Conservation (phyloP, 140 eudicot species). For the Cichorium intybus region DNA sequence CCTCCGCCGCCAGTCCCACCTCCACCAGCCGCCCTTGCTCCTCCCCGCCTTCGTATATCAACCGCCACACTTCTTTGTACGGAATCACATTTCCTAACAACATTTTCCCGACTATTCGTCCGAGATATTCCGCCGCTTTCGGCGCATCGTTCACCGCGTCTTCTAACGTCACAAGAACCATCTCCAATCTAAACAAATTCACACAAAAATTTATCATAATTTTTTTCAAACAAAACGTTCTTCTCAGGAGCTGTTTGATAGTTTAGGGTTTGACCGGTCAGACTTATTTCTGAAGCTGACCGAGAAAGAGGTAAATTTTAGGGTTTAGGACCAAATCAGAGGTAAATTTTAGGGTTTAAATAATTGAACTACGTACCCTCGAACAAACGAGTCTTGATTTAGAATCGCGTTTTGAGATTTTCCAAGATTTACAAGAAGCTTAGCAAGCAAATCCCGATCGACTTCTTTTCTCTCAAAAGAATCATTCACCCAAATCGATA, state of each 20-base stretch:
- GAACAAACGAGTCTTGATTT: constrained; percentile 44
- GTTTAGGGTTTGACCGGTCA: too few species aligned
- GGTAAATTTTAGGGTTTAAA: too few species aligned
- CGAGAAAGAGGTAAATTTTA: too few species aligned
- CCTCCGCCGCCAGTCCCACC: constrained; percentile 62
- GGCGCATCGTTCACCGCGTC: constrained; percentile 80
- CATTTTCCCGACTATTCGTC: constrained; percentile 44
- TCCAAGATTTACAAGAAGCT: constrained; percentile 55
- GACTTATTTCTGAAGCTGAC: too few species aligned
- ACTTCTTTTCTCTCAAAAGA: constrained; percentile 82
- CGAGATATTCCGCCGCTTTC: constrained; percentile 65
- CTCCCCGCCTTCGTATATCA: constrained; percentile 70
- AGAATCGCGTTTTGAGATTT: constrained; percentile 43
- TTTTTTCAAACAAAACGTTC: too few species aligned
- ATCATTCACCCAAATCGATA: constrained; percentile 75
- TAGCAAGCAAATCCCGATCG: constrained; percentile 60
- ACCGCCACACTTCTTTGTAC: constrained; percentile 45
- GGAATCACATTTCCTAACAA: constrained; percentile 49
- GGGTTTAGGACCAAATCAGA: too few species aligned
- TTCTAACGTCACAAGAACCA: constrained; percentile 52
- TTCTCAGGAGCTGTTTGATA: too few species aligned
- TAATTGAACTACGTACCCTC: constrained; percentile 61
- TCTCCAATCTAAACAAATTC: constrained; percentile 44
- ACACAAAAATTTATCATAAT: background rate
- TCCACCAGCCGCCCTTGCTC: constrained; percentile 60